Evolutionary conservation across 2,329 filamentous ascomycete species (phyloP).

Genomic region (Malbranchea zuffiana): DNA sequence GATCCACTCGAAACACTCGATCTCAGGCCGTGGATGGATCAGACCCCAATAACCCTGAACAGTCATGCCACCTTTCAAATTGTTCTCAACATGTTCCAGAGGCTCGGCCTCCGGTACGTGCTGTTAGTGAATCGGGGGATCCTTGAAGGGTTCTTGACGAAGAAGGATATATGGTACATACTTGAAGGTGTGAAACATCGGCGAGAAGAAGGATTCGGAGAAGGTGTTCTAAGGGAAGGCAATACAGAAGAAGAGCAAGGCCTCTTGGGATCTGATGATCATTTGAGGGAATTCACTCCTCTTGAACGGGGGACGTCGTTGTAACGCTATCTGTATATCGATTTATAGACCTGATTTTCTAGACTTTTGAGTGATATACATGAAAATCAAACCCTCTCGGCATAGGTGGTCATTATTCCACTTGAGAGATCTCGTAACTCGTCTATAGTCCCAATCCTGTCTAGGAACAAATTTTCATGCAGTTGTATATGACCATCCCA

Average conservation of each 20-base stretch:
- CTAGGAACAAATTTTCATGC: too few relatives aligned
- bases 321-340: too few relatives aligned
- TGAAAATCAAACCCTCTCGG: too few relatives aligned
- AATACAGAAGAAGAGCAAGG: slow-evolving; percentile 28
- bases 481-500: too few relatives aligned
- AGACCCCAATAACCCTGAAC: slow-evolving; percentile 86
- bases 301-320: slow-evolving; percentile 11
- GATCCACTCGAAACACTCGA: slow-evolving; percentile 72
- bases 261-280: slow-evolving; percentile 27
- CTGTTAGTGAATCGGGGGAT: slow-evolving; percentile 73
- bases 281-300: slow-evolving; percentile 8
- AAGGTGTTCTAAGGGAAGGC: slow-evolving; percentile 19
- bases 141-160: slow-evolving; percentile 77
- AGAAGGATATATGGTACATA: slow-evolving; percentile 95
- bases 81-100: slow-evolving; percentile 89
- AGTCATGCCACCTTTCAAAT: slow-evolving; percentile 66
- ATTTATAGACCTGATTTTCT: too few relatives aligned
- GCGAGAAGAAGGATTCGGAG: slow-evolving; percentile 23
- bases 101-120: slow-evolving; percentile 81
- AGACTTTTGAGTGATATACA: too few relatives aligned
- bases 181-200: slow-evolving; percentile 62
- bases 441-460: too few relatives aligned
- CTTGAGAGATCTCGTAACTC: too few relatives aligned
- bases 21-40: slow-evolving; percentile 95
- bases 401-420: too few relatives aligned